Evolutionary conservation across 495 filamentous ascomycete genomes (phyloP), one percentile per base, ranked within the genome.

Genomic region (Aspergillus conjunctus): DNA sequence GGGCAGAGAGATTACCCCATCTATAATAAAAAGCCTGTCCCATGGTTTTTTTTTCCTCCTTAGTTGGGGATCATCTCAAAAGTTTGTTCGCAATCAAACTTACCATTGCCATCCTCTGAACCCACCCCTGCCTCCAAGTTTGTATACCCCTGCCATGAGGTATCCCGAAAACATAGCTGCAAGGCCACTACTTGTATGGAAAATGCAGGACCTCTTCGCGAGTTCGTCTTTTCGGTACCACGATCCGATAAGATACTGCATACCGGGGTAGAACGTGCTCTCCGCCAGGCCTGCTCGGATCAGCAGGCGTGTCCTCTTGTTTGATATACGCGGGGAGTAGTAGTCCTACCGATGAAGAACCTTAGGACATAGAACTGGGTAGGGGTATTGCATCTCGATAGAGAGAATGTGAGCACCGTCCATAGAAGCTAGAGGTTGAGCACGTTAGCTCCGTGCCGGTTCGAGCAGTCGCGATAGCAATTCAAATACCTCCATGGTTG

Each of bases 161-260:
- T 78, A 84, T 9, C 84, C 84, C 0, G 79, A 83, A 60, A 87
- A 83, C 81, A 87, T 84, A 43, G 71, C 66, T 52, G 79, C 79
- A 51, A 86, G 76, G 20, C 78, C 75, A 31, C 83, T 77, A 53
- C 74, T 80, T 0, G 82, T 80, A 41, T 86, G 82, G 68, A 88
- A 87, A 37, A 89, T 86, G 55, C 83, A 86, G n/a, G 81, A 82
- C 14, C 86, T 73, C 60, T 85, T 76, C 55, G 83, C 77, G 59
- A 87, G 58, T 68, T 86, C 70, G 73, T 82, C 71, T 74, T 82
- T 72, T 65, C 83, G 67, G 71, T 86, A 81, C 78, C 78, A 80
- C 4, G 73, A 76, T 7, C 76, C 74, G 50, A 81, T 74, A 33
- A 79, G 75, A 44, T 79, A 77, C 52, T 80, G 72, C 73, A 78